Evolutionary conservation across 2,329 filamentous ascomycete species (phyloP).

Genomic region (Aureobasidium musti): DNA sequence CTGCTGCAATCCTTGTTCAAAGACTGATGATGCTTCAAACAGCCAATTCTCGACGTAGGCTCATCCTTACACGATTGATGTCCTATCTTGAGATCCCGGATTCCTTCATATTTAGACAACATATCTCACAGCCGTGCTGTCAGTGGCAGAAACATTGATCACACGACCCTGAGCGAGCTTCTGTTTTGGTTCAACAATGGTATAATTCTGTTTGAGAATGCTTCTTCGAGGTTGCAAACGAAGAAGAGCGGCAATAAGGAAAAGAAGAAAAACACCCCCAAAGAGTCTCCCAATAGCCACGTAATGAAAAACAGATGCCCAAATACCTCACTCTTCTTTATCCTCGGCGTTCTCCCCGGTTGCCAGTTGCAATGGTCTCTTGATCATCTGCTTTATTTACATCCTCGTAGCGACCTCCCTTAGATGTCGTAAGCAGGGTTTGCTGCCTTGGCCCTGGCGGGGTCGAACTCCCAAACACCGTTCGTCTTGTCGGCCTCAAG

Average conservation of each 20-base stretch:
- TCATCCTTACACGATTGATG: no score
- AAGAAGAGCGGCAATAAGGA: neutral
- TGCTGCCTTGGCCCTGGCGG: constrained; percentile 19
- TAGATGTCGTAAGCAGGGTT: constrained; percentile 18
- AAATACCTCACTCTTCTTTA: neutral
- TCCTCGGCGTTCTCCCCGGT: neutral
- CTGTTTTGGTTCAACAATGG: neutral
- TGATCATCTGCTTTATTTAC: neutral
- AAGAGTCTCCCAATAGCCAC: neutral
- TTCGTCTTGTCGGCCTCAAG: constrained; percentile 66
- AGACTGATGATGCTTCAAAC: no score
- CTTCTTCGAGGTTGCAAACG: constrained; percentile 1
- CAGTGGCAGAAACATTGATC: no score
- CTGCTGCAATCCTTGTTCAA: no score
- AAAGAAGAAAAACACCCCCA: constrained; percentile 2
- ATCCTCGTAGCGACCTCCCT: neutral
- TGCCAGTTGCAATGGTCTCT: neutral
- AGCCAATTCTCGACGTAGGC: no score
- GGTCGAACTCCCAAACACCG: constrained; percentile 65
- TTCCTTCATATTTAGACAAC: no score
- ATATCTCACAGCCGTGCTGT: no score
- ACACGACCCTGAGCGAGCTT: neutral
- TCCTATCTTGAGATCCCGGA: no score
- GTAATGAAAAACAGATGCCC: constrained; percentile 3
- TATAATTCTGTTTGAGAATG: neutral